Evolutionary conservation across 495 filamentous ascomycete genomes (phyloP), one percentile per base, ranked within the genome.

Genomic region (Daldinia grandis): DNA sequence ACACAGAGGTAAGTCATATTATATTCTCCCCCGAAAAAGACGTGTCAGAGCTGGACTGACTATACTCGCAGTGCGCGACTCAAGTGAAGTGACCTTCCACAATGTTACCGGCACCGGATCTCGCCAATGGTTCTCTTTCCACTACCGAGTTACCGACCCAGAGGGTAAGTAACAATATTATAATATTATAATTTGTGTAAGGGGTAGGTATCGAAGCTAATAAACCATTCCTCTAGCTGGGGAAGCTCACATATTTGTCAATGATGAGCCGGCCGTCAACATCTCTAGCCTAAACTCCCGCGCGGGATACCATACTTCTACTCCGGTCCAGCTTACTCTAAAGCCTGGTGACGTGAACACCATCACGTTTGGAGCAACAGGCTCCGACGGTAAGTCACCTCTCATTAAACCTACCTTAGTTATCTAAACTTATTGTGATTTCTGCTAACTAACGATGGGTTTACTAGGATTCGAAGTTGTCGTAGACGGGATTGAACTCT

Each of bases 81-180:
- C 60, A 49, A 76, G 73, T 30, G 70, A 76, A 47, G 67, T 78
- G 15, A 78, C 77, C 1, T 83, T 83, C 65, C 74, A 67, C 8
- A 82, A 83, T 64, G 73, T 83, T 35, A 81, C 79, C 15, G 80
- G 79, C 14, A 76, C 75, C 6, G 81, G 81, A 38, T 68, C 67
- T 10, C 58, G 70, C 6, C 78, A 82, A 33, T 83, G 81, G 81
- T 64, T 83, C 24, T 77, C 81, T 38, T 70, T 83, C 65, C 78
- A 81, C 58, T 83, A 83, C 64, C 71, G 55, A 8, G 75, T 79
- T 24, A 74, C 74, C 24, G 74, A 74, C 35, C 73, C 71, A 10
- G 64, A 76, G 37, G 76, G 78, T 79, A 76, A 53, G 66, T 33
- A 19, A n/a, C 4, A 12, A 37, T 56, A 38, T 17, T 15, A 14